These are phyloP conservation scores for Phylloporus arenicola DNA, from an alignment of 768 basidiomycete species.

Conservation along the genomic window DNA sequence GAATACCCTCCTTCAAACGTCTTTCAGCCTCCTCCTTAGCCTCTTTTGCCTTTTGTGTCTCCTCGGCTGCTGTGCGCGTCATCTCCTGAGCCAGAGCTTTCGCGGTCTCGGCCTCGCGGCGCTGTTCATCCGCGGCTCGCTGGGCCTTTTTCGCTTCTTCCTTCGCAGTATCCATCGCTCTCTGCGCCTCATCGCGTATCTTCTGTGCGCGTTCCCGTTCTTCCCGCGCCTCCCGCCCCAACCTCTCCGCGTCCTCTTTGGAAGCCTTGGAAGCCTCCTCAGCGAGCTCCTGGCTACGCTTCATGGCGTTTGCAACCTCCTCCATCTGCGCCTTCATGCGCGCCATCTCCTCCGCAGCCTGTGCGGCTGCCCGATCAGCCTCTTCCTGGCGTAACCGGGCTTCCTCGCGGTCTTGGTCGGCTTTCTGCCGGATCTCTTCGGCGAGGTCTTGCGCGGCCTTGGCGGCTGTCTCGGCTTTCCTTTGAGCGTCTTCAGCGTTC, in stretches of 20 bases:
- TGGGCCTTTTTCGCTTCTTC: constrained; percentile 11
- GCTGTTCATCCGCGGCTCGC: constrained; percentile 17
- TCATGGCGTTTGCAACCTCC: background rate
- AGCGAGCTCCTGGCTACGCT: constrained; percentile 8
- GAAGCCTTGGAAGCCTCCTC: constrained; percentile 4
- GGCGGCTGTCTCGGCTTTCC: constrained; percentile 5
- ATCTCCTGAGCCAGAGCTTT: constrained; percentile 15
- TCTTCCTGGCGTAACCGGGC: constrained; percentile 6
- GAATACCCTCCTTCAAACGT: constrained; percentile 20
- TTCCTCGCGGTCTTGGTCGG: constrained; percentile 8
- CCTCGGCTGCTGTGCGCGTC: constrained; percentile 12
- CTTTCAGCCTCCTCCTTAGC: constrained; percentile 17
- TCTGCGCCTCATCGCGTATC: constrained; percentile 15
- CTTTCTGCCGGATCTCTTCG: background rate
- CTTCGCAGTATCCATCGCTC: constrained; percentile 7
- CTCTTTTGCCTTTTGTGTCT: constrained; percentile 10
- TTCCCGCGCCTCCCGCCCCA: constrained; percentile 9
- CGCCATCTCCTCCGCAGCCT: constrained; percentile 2
- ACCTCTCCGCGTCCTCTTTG: constrained; percentile 15
- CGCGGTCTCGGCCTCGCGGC: constrained; percentile 11
- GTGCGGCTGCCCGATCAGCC: constrained; percentile 2
- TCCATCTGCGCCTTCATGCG: constrained; percentile 13
- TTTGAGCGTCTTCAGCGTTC: constrained; percentile 6
- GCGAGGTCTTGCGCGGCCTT: constrained; percentile 1
- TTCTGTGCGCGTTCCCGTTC: constrained; percentile 11